Evolutionary conservation across 805 yeast genomes (phyloP).

Genomic region (Metschnikowia corniflorae): DNA sequence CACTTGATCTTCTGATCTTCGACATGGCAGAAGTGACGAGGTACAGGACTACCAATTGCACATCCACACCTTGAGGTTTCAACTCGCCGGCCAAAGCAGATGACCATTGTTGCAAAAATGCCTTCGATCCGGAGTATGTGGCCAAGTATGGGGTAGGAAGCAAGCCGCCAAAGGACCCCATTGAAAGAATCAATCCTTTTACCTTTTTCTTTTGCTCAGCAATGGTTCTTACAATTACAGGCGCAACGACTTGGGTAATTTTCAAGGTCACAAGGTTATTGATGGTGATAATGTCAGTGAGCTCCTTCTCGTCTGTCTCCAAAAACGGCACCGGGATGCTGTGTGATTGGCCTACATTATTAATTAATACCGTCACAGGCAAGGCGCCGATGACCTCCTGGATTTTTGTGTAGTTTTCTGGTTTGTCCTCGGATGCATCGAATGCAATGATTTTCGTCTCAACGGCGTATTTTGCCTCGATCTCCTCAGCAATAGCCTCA

Average conservation of each 20-base stretch:
- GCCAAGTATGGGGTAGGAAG: conserved; percentile 91
- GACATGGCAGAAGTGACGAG: conserved; percentile 95
- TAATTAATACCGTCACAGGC: conserved; percentile 72
- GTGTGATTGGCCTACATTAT: conserved; percentile 94
- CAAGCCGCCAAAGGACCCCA: conserved; percentile 97
- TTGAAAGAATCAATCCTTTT: conserved; percentile 80
- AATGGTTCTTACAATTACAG: conserved; percentile 58
- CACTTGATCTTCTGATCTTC: conserved; percentile 75
- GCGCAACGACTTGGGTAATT: conserved; percentile 76
- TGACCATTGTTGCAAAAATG: conserved; percentile 93
- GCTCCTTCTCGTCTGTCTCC: conserved; percentile 72
- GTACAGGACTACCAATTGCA: conserved; percentile 80
- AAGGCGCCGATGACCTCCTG: conserved; percentile 44
- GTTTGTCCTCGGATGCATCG: conserved; percentile 68
- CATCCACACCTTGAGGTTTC: conserved; percentile 67
- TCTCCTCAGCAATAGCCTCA: conserved; percentile 58
- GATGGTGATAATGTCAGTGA: conserved; percentile 76
- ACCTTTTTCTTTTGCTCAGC: conserved; percentile 34
- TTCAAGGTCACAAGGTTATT: conserved; percentile 82
- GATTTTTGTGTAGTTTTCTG: conserved; percentile 54
- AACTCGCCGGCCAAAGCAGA: conserved; percentile 85
- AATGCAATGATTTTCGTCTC: conserved; percentile 66
- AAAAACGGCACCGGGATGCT: conserved; percentile 90
- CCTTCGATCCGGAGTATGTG: conserved; percentile 93
- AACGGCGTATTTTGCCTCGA: conserved; percentile 56